phyloP scores from a whole-genome alignment of 352 stramenopile genomes.

The Phytophthora sp. region DNA sequence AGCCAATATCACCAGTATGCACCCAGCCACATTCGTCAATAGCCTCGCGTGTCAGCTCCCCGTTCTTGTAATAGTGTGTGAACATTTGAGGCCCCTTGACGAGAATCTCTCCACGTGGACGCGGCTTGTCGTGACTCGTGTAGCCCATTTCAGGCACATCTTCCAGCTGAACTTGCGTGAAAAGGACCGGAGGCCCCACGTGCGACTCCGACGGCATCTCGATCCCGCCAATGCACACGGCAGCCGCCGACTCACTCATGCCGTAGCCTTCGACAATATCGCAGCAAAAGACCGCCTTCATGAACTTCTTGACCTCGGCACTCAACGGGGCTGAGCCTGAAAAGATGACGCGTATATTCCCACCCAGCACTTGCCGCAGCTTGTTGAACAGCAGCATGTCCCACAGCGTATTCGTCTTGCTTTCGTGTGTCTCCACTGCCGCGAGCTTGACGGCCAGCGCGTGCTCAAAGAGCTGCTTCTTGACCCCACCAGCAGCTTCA shows the following conservation, averaged over 20 bases:
- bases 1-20: conserved; percentile 94
- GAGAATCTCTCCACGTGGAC: conserved; percentile 56
- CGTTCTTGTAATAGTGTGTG: conserved; percentile 93
- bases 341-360: conserved; percentile 88
- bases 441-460: conserved; percentile 50
- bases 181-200: conserved; percentile 86
- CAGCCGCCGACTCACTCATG: conserved; percentile 92
- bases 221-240: conserved; percentile 63
- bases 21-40: conserved; percentile 94
- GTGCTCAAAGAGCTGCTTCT: conserved; percentile 54
- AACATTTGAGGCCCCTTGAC: conserved; percentile 80
- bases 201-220: conserved; percentile 76
- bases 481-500: conserved; percentile 40
- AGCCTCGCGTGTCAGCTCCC: conserved; percentile 86
- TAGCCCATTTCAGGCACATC: conserved; percentile 97
- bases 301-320: conserved; percentile 92
- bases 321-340: conserved; percentile 93
- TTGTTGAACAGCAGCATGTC: conserved; percentile 95
- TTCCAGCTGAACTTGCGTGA: conserved; percentile 89
- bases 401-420: conserved; percentile 75
- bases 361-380: conserved; percentile 89
- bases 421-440: conserved; percentile 34
- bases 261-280: conserved; percentile 94
- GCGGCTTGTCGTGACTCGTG: conserved; percentile 63
- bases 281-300: conserved; percentile 90